Base-by-base conservation (phyloP, 1,284 basidiomycete species). In the Sparassis latifolia region DNA sequence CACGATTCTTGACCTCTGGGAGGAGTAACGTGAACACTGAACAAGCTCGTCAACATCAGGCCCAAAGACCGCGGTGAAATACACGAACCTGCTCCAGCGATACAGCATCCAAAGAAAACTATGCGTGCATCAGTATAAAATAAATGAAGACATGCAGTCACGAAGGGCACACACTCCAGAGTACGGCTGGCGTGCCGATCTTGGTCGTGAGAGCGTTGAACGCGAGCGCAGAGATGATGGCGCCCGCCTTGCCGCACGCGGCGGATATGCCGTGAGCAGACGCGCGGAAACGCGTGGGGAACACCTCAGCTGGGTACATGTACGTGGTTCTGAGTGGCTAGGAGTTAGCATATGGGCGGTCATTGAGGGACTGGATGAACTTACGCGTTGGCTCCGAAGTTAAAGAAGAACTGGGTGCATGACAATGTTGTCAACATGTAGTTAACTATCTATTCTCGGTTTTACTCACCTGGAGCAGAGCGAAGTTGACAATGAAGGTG, bases 321-420 rank as follows among this genome's bases (percentile, higher is more conserved):
- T 78, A 81, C 51, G 80, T 79, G 3, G 80, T 82, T 5, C 75
- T 78, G 46, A 30, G 4, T 42, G 20, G 38, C n/a, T 39, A 42
- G 7, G 44, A 47, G 57, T 28, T 44, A 32, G 38, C 32, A 46
- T 10, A 52, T 46, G 44, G 33, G 7, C 10, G 37, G 4, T 10
- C 46, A 33, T 9, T 50, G 51, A 28, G 38, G 39, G 38, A 48
- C 27, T 27, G 33, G 20, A 20, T 32, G 33, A n/a, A 72, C 77
- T 56, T 62, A 80, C 75, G 86, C 77, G 69, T 94, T 95, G n/a
- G 92, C 86, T n/a, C 90, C 90, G 63, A 85, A 87, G 68, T 86
- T 86, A 70, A 85, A 84, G 71, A 85, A 85, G 72, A 86, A 85
- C 72, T 85, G 63, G 4, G 45, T 3, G 33, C n/a, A 41, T 7